Evolutionary conservation across 108 stramenopile genomes (phyloP).

Genomic region (Cyclotella atomus): DNA sequence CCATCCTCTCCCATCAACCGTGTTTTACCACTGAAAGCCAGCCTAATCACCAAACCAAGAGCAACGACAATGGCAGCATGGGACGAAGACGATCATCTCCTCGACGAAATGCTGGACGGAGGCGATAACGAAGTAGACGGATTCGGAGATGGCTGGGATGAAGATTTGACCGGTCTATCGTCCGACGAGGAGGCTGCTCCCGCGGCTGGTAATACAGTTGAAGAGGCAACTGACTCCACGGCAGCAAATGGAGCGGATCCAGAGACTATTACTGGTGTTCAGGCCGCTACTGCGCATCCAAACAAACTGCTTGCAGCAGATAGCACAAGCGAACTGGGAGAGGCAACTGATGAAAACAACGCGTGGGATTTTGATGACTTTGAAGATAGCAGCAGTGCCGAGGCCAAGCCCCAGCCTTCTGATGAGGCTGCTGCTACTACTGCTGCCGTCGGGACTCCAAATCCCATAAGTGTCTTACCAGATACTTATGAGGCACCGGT

Average conservation of each 20-base stretch:
- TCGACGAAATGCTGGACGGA: constrained; percentile 32
- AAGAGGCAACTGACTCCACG: background rate
- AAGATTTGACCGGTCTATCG: constrained; percentile 15
- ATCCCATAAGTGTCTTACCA: too few species aligned
- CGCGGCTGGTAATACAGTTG: background rate
- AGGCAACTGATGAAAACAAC: background rate
- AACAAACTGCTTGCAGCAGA: too few species aligned
- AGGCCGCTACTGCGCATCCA: too few species aligned
- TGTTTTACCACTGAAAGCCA: too few species aligned
- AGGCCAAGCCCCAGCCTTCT: too few species aligned
- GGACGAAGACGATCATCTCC: constrained; percentile 43
- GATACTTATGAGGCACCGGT: background rate
- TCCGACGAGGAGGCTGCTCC: constrained; percentile 5
- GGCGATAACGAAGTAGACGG: constrained; percentile 3
- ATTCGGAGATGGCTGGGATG: constrained; percentile 24
- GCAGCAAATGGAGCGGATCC: too few species aligned
- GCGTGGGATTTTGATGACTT: constrained; percentile 13
- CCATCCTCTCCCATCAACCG: too few species aligned
- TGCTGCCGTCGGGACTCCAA: too few species aligned
- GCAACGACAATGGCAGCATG: constrained; percentile 20
- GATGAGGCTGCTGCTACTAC: too few species aligned
- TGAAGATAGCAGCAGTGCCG: background rate
- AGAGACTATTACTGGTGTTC: too few species aligned
- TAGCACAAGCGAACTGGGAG: background rate
- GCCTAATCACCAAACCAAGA: too few species aligned